Evolutionary conservation across 176 grass and related monocot genomes (phyloP).

Genomic region (Oryza brachyantha): DNA sequence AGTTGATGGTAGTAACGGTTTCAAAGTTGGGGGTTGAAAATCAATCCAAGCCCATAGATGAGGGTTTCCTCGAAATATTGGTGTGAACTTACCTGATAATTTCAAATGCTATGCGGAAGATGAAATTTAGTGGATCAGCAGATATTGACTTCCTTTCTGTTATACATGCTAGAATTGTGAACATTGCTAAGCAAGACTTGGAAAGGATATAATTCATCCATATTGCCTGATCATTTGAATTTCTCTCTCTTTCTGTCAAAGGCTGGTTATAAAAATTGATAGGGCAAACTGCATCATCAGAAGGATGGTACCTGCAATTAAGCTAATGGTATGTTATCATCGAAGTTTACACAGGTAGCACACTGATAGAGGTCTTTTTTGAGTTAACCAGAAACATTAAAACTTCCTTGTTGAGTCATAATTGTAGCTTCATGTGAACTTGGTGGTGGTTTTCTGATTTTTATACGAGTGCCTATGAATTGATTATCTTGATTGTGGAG

Average conservation of each 20-base stretch:
- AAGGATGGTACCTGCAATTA: conserved; percentile 52
- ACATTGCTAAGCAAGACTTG: conserved; percentile 41
- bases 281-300: conserved; percentile 25
- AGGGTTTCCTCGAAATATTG: neutral
- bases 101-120: conserved; percentile 56
- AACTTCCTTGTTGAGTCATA: too few species aligned
- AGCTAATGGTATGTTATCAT: conserved; percentile 5
- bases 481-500: neutral
- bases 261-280: neutral
- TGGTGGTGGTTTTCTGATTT: too few species aligned
- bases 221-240: neutral
- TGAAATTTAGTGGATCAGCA: conserved; percentile 64
- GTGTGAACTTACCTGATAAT: conserved; percentile 43
- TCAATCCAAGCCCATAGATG: neutral
- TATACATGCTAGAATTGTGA: conserved; percentile 55
- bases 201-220: conserved; percentile 33
- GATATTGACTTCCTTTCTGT: conserved; percentile 54
- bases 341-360: neutral
- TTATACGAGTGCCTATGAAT: too few species aligned
- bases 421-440: too few species aligned
- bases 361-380: too few species aligned
- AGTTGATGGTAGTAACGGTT: neutral
- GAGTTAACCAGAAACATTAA: too few species aligned
- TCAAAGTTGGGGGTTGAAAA: neutral
- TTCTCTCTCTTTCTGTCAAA: conserved; percentile 5